Base-by-base conservation (phyloP, 139 green algal genomes). In the Micromonas commoda region DNA sequence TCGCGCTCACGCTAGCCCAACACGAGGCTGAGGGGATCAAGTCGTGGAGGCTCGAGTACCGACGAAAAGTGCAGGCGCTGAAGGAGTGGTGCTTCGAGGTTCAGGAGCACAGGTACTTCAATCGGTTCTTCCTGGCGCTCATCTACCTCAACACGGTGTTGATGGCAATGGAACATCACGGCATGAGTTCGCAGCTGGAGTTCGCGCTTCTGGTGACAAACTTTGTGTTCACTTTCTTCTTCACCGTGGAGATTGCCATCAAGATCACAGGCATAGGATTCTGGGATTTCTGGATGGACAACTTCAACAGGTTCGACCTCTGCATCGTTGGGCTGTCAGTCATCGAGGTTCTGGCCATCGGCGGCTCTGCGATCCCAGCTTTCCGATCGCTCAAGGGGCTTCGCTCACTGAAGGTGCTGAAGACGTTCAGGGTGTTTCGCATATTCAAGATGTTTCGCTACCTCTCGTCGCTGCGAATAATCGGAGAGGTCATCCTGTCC, bases 251-350 rank as follows among this genome's bases (percentile, higher is more conserved):
- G 76, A 64, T 90, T 23, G 26, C 77, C 0, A 16, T 90, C 21
- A 94, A 92, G 85, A 64, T 94, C 2, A 77, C 86, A 21, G 87
- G 86, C 23, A 74, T 92, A 63, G 87, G 87, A 31, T 54, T 86
- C 21, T 87, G 78, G 66, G 74, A 82, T 63, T 94, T 90, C 73
- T 51, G 89, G 9, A 6, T 45, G 9, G 88, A 93, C 80, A 23
- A 64, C 60, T 94, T 91, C 81, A 92, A 92, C 77, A 73, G 90
- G n/a, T 94, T 94, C 79, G 90, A 93, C 54, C 65, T 80, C 1
- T 29, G 89, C 3, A 85, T 95, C 3, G 90, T 95, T 13, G 37
- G 65, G 28, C 16, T 87, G 26, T 76, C 75, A 0, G 29, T 81
- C 32, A 38, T 86, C 24, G 80, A 88, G 34, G 71, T 87, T 28